phyloP scores from a whole-genome alignment of 352 stramenopile species.

The Globisporangium takayamanum region DNA sequence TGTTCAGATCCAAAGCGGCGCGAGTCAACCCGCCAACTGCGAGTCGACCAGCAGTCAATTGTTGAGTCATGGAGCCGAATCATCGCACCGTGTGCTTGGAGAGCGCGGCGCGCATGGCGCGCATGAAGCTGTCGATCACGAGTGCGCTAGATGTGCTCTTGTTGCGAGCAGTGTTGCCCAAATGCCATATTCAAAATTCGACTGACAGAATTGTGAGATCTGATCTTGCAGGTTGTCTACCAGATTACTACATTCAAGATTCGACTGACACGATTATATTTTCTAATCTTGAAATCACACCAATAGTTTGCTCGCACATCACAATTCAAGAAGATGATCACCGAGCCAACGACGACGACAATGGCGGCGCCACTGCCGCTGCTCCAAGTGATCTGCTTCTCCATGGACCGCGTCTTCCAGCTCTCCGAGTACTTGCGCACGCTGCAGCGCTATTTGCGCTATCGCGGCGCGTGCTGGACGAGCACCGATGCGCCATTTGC shows the following conservation, averaged over 20 bases:
- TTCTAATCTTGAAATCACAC: not conserved
- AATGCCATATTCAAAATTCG: not conserved
- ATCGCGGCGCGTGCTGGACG: slow-evolving; percentile 16
- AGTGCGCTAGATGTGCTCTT: not conserved
- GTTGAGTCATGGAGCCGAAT: too few species aligned
- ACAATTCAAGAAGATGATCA: not conserved
- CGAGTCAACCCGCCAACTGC: too few species aligned
- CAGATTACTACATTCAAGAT: too few species aligned
- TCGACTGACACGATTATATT: not conserved
- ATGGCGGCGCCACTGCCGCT: not conserved
- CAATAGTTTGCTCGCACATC: not conserved
- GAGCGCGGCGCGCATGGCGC: too few species aligned
- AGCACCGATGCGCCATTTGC: slow-evolving; percentile 20
- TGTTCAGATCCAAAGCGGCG: not conserved
- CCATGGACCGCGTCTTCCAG: slow-evolving; percentile 59
- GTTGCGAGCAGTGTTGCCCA: not conserved
- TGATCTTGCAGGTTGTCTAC: too few species aligned
- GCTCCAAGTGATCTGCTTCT: slow-evolving; percentile 56
- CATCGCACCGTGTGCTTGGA: too few species aligned
- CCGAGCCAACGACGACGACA: not conserved
- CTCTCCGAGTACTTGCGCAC: slow-evolving; percentile 51
- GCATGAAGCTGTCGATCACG: not conserved
- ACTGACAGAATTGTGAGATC: not conserved
- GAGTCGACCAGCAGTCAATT: too few species aligned
- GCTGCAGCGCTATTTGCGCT: slow-evolving; percentile 24